Base-by-base conservation (phyloP, 257 asterid genomes). In the Jacaranda copaia region DNA sequence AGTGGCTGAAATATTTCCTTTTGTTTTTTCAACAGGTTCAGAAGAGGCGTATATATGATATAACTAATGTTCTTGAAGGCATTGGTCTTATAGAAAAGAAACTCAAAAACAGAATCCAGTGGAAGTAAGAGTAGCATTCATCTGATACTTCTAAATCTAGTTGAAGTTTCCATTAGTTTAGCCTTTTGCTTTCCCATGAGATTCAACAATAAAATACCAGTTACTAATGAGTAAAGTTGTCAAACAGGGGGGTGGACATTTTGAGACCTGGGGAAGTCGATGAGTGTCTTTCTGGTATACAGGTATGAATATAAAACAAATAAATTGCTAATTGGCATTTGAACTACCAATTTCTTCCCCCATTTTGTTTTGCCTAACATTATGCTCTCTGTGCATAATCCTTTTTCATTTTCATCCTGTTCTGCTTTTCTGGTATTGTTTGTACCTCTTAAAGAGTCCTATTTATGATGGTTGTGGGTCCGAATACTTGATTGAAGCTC, bases 61-160 rank as follows among this genome's bases (percentile, higher is more conserved):
- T 96, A 87, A 96, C 99, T 77, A 92, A 93, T 86, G 97, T 92
- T 80, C 96, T 96, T 73, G 97, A 92, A 88, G 98, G 97, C 89
- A 87, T 92, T 84, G 99, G 99, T 55, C 95, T 96, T 72, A 92
- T 93, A 81, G 99, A 96, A 74, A 96, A 92, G 93, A 96, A 88
- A 83, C 90, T 92, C 83, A 96, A 93, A 83, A 93, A 96, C 93
- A 89, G 96, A 84, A 93, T 96, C 51, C 97, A 96, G 81, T 96
- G 98, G 98, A 96, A 93, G 99, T 96, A 96, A 76, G 97, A 56
- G 69, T 56, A 53, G 32, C 53, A 69, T 75, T 25, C 64, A 0
- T 69, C 55, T 15, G 70, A 38, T 59, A 56, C 45, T 43, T 53
- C 48, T 75, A 61, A 63, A 53, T 72, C 56, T 58, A 10, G 49